Conservation (phyloP, 495 filamentous ascomycete species). For the Aspergillus carlsbadensis region DNA sequence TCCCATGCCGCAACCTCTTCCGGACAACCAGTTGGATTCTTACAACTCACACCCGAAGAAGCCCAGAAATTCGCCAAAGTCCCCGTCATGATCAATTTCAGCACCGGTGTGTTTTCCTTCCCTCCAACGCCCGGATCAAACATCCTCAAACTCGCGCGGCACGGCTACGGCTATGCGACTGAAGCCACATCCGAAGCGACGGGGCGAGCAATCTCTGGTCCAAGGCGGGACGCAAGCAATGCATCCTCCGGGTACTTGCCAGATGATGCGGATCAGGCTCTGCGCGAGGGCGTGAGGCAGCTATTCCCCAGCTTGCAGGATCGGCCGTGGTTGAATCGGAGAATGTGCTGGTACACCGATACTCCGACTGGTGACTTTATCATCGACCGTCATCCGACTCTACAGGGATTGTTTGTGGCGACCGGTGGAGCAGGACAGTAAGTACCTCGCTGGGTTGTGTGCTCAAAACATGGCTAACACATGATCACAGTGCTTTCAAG, state of each 20-base stretch:
- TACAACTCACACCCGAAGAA: constrained; percentile 64
- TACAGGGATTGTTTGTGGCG: constrained; percentile 65
- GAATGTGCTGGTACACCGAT: constrained; percentile 86
- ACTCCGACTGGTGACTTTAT: constrained; percentile 74
- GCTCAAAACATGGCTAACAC: background rate
- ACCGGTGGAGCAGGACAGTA: constrained; percentile 77
- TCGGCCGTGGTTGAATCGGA: constrained; percentile 59
- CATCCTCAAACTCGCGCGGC: constrained; percentile 69
- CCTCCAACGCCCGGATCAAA: constrained; percentile 50
- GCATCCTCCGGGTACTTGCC: constrained; percentile 44
- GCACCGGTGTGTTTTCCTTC: constrained; percentile 73
- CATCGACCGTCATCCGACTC: constrained; percentile 66
- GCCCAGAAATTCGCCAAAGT: constrained; percentile 53
- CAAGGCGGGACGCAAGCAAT: constrained; percentile 21
- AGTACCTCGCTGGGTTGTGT: constrained; percentile 4
- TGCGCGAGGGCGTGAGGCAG: constrained; percentile 53
- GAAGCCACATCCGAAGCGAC: constrained; percentile 9
- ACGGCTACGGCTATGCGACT: constrained; percentile 68
- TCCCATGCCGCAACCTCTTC: constrained; percentile 66
- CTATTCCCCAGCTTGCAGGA: constrained; percentile 58
- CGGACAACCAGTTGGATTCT: constrained; percentile 72
- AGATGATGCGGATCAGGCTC: constrained; percentile 29
- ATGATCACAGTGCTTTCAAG: constrained; percentile 42
- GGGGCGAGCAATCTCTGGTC: constrained; percentile 23
- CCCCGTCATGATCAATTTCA: constrained; percentile 75